phyloP scores from a whole-genome alignment of 345 rosid species.

The Iberis pinnata region DNA sequence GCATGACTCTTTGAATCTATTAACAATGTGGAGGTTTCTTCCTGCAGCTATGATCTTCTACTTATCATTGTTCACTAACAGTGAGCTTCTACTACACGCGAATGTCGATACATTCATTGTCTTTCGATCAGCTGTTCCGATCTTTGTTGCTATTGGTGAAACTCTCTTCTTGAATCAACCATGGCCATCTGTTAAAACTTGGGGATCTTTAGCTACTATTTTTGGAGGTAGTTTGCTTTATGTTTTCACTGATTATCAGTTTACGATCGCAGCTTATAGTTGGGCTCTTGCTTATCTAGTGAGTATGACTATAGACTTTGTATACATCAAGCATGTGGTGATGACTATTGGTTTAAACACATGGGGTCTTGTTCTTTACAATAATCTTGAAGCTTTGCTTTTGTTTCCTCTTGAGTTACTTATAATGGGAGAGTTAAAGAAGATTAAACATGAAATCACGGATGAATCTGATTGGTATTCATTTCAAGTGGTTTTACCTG shows the following conservation, averaged over 20 bases:
- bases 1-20: constrained; percentile 55
- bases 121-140: constrained; percentile 85
- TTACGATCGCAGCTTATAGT: constrained; percentile 68
- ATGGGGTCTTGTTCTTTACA: constrained; percentile 95
- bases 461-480: constrained; percentile 73
- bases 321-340: constrained; percentile 94
- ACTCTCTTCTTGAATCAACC: constrained; percentile 76
- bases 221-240: constrained; percentile 85
- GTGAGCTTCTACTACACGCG: constrained; percentile 94
- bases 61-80: constrained; percentile 85
- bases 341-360: constrained; percentile 92
- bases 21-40: constrained; percentile 89
- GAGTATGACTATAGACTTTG: constrained; percentile 95
- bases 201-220: constrained; percentile 72
- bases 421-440: constrained; percentile 91
- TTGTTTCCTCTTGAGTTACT: constrained; percentile 86
- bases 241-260: constrained; percentile 81
- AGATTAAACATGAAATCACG: constrained; percentile 67
- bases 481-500: constrained; percentile 67
- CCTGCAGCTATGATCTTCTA: constrained; percentile 94
- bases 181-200: constrained; percentile 79
- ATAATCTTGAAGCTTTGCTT: constrained; percentile 88
- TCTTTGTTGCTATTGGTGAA: constrained; percentile 89
- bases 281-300: constrained; percentile 90
- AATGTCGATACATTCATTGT: constrained; percentile 96